These are phyloP conservation scores for Venturia asperata DNA, from an alignment of 2,329 filamentous ascomycete genomes.

Conservation along the genomic window DNA sequence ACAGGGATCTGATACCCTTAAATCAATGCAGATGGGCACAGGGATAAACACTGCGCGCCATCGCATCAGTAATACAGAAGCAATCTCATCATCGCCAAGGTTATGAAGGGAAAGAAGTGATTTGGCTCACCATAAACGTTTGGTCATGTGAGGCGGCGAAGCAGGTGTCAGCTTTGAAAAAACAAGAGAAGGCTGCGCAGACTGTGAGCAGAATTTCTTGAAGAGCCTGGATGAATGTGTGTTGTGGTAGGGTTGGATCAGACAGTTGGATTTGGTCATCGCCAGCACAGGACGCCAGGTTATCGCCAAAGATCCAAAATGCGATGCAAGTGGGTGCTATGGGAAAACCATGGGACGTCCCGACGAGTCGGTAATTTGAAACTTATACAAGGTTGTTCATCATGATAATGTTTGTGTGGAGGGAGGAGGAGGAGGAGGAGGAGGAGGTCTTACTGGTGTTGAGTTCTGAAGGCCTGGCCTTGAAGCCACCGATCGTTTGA, in stretches of 20 bases:
- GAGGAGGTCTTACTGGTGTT: not conserved
- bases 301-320: not conserved
- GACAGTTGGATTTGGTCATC: not conserved
- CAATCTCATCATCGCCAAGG: not conserved
- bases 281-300: not conserved
- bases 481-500: not conserved
- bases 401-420: not conserved
- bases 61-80: not conserved
- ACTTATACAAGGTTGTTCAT: not conserved
- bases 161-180: not conserved
- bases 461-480: not conserved
- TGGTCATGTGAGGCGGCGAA: not conserved
- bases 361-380: not conserved
- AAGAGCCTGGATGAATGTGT: not conserved
- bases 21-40: not conserved
- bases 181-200: not conserved
- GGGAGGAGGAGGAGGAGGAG: not conserved
- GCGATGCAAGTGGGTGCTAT: not conserved
- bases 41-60: not conserved
- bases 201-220: not conserved
- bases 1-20: not conserved
- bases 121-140: not conserved
- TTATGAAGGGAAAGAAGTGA: not conserved
- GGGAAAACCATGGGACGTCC: not conserved
- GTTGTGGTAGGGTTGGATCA: not conserved